A percentile compares a stretch with the other conserved stretches of the same genome.
Evolutionary conservation across 179 eudicot genomes (phyloP).

Genomic region (Silene noctiflora): DNA sequence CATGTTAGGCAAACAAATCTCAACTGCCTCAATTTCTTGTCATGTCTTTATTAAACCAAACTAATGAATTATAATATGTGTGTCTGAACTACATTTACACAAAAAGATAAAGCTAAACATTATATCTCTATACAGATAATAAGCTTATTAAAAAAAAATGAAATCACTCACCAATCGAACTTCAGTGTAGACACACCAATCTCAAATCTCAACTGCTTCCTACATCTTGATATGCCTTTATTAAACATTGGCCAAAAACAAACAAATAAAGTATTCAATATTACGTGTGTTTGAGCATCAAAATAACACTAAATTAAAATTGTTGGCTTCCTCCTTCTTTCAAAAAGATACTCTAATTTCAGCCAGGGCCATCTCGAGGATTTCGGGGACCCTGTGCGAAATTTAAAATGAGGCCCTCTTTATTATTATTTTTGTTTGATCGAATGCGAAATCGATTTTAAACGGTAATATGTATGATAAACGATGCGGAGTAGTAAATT

Average conservation of each 20-base stretch:
- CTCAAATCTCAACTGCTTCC: constrained; percentile 8
- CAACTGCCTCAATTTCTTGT: background rate
- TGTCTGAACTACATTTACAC: background rate
- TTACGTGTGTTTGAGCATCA: background rate
- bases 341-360: too few relatives aligned
- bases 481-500: too few relatives aligned
- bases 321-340: background rate
- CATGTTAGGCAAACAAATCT: constrained; percentile 1
- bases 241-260: background rate
- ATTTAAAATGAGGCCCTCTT: too few relatives aligned
- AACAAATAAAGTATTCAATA: background rate
- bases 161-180: background rate
- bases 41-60: background rate
- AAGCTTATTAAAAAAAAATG: too few relatives aligned
- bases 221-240: background rate
- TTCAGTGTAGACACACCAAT: background rate
- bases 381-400: too few relatives aligned
- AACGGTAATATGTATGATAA: too few relatives aligned
- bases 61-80: background rate
- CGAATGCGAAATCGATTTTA: too few relatives aligned
- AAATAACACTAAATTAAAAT: background rate
- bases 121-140: too few relatives aligned
- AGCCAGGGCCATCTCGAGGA: too few relatives aligned
- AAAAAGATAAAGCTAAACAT: background rate
- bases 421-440: too few relatives aligned